Evolutionary conservation across 805 yeast species (phyloP).

Genomic region (Lipomyces yamanashiensis): DNA sequence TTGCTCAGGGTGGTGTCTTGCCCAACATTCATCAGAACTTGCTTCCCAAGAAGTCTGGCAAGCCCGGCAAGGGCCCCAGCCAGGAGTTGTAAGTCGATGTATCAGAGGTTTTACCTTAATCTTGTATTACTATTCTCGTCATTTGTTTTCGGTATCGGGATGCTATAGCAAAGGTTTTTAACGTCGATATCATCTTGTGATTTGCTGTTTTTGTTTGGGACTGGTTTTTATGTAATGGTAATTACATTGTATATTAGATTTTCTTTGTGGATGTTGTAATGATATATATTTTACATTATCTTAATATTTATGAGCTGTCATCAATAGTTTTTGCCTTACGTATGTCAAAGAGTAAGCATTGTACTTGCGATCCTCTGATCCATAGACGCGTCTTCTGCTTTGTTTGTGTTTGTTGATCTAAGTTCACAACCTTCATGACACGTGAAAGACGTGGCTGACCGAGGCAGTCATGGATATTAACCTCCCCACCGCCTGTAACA

Average conservation of each 20-base stretch:
- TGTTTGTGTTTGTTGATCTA: background rate
- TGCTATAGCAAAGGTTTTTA: constrained; percentile 4
- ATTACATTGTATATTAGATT: constrained; percentile 33
- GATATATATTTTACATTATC: constrained; percentile 4
- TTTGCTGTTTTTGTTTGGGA: constrained; percentile 29
- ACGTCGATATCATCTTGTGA: constrained; percentile 7
- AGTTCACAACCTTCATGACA: background rate
- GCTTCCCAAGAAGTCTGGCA: constrained; percentile 73
- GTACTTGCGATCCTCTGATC: too few relatives aligned
- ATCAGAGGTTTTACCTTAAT: background rate
- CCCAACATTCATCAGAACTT: constrained; percentile 95
- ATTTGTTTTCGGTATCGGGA: constrained; percentile 12
- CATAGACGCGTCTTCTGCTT: background rate
- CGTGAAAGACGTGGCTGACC: constrained; percentile 10
- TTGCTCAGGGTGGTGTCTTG: constrained; percentile 99
- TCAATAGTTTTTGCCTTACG: background rate
- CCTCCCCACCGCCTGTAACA: too few relatives aligned
- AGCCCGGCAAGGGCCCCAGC: constrained; percentile 40
- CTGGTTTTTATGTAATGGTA: constrained; percentile 30
- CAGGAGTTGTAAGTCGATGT: constrained; percentile 40
- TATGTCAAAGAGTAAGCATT: too few relatives aligned
- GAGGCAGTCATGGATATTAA: background rate
- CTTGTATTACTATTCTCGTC: constrained; percentile 15
- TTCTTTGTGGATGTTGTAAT: constrained; percentile 25
- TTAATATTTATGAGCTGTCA: background rate